Evolutionary conservation across 352 stramenopile genomes (phyloP).

Genomic region (Halophytophthora polymorphica): DNA sequence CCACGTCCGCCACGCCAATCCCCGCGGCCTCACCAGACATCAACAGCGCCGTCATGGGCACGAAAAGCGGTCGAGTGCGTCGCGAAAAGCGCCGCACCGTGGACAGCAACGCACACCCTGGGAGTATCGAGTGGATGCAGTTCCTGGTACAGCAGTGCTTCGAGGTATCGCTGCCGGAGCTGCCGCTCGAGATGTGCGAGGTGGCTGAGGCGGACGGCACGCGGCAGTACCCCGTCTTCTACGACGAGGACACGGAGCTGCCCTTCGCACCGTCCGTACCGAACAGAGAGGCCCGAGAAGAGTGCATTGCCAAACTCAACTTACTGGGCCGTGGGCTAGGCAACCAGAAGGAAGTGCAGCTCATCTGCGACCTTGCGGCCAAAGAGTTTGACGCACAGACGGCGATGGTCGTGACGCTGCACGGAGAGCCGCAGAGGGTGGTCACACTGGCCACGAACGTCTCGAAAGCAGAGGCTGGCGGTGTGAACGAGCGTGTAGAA

Average conservation of each 20-base stretch:
- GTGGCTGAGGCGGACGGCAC: conserved; percentile 43
- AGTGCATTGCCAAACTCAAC: conserved; percentile 29
- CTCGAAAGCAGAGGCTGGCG: conserved; percentile 16
- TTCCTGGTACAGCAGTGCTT: conserved; percentile 65
- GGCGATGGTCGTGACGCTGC: conserved; percentile 37
- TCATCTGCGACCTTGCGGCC: conserved; percentile 50
- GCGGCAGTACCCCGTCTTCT: conserved; percentile 43
- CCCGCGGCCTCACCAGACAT: conserved; percentile 4
- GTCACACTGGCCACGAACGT: conserved; percentile 15
- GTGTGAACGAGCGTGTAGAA: conserved; percentile 23
- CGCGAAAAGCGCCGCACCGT: conserved; percentile 19
- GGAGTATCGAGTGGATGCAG: conserved; percentile 30
- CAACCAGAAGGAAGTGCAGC: conserved; percentile 32
- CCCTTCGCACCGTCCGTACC: conserved; percentile 19
- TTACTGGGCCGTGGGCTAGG: conserved; percentile 15
- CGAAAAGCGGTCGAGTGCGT: conserved; percentile 9
- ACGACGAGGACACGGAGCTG: conserved; percentile 34
- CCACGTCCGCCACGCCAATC: conserved; percentile 17
- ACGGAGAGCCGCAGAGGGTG: conserved; percentile 24
- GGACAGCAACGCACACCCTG: conserved; percentile 10
- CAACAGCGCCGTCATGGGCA: no score
- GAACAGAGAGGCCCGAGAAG: conserved; percentile 28
- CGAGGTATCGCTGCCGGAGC: conserved; percentile 38
- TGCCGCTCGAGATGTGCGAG: conserved; percentile 35
- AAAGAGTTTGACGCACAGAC: conserved; percentile 41